Evolutionary conservation across 2,329 filamentous ascomycete genomes (phyloP), one percentile per base, ranked within the genome.

Genomic region (Hysterium pulicare): DNA sequence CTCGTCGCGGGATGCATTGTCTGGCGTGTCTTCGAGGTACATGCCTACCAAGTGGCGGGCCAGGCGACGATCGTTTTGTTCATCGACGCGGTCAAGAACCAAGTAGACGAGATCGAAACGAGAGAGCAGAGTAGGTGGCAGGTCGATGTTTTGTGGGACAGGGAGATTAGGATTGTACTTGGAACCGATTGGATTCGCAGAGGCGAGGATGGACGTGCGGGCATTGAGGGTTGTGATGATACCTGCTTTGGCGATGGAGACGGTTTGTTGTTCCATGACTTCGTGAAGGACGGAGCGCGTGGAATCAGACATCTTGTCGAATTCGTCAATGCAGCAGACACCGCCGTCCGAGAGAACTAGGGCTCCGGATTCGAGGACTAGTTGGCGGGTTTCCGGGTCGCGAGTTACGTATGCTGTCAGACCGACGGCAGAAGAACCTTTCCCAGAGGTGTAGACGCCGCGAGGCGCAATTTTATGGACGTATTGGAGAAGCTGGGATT

Each of bases 51-150:
- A 72, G 74, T 98, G 93, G 61, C 90, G 86, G 10, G 93, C 93
- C 42, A 98, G 75, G 33, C 89, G 83, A 48, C 90, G 85, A 67
- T 98, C 93, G 41, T 79, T 84, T 60, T 86, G 85, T 70, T 97
- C 93, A 59, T 97, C 91, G 38, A 94, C 84, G 6, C 87, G 87
- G 64, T 98, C 93, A 36, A 98, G 82, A 33, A 98, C 93, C 1
- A 98, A 82, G 62, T 98, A 98, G 38, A 98, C 91, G 5, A 98
- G 75, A 66, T 98, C 93, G 64, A 98, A 98, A 75, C 93, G 86
- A 4, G 90, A 96, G 40, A 98, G 79, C 5, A 98, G 77, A 0
- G 93, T 98, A 0, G 93, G 93, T 1, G 93, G 93, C 7, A 98
- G 81, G 61, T 98, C 93, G 57, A 98, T 98, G 68, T 98, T 98